These are phyloP conservation scores for Tubosaeta sp. DNA, from an alignment of 768 basidiomycete species.

Conservation along the genomic window DNA sequence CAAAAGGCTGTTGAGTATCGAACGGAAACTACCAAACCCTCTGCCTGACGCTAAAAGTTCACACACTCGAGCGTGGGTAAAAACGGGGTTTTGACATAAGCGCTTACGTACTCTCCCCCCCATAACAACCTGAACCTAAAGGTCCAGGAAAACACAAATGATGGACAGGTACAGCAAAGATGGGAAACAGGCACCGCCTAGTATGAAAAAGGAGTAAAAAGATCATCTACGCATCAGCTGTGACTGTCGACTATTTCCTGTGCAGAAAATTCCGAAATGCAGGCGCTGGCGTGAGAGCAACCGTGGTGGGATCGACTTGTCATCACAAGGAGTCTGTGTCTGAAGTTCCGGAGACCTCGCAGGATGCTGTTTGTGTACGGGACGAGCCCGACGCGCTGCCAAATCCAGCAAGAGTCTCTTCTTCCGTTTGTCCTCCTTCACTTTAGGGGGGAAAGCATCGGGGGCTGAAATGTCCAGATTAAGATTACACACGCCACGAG, in stretches of 20 bases:
- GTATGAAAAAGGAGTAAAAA: not conserved
- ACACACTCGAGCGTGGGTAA: too few species aligned
- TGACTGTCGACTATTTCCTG: conserved; percentile 23
- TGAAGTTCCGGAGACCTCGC: conserved; percentile 10
- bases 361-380: conserved; percentile 24
- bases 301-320: conserved; percentile 10
- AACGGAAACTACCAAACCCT: too few species aligned
- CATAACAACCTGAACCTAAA: too few species aligned
- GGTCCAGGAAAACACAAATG: conserved; percentile 7
- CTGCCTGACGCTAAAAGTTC: too few species aligned
- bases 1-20: too few species aligned
- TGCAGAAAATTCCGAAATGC: conserved; percentile 38
- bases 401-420: conserved; percentile 10
- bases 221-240: conserved; percentile 12
- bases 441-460: conserved; percentile 30
- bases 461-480: conserved; percentile 33
- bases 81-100: too few species aligned
- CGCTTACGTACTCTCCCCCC: too few species aligned
- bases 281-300: conserved; percentile 15
- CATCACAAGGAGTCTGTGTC: not conserved
- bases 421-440: conserved; percentile 11
- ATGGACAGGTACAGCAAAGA: conserved; percentile 6
- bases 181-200: conserved; percentile 1
- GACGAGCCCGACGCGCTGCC: conserved; percentile 17
- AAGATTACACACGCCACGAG: not conserved